Evolutionary conservation across 352 stramenopile species (phyloP), one percentile per base, ranked within the genome.

Genomic region (Phytophthora constricta): DNA sequence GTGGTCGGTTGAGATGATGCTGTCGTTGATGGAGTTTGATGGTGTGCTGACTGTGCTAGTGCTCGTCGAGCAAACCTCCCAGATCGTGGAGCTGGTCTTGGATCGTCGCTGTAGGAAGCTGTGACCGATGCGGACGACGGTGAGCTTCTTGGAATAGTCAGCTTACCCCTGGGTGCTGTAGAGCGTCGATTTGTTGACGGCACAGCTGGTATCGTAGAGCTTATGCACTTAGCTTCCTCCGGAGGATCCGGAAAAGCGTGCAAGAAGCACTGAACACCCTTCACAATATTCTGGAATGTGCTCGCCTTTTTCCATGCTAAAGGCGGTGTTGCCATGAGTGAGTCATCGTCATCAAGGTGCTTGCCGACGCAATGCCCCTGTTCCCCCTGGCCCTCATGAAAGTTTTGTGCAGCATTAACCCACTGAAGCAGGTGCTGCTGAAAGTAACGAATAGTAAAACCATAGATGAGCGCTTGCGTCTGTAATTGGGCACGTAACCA

Each of bases 251-350:
- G 86, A 48, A 89, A 94, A 27, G 78, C 71, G 26, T 81, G 64
- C 42, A 95, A 37, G 51, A 95, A 93, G 62, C 83, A 90, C 8
- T 85, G 82, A 31, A 95, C 70, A 27, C 86, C 86, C 53, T 91
- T 92, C 43, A 95, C 81, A 62, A 93, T 86, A 52, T 95, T 93
- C 59, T 93, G 83, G 41, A 88, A 84, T 3, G 80, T 82, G 25
- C 70, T 68, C 0, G 66, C 62, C 26, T 86, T 76, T 47, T 84
- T 79, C 42, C 73, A 74, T 47, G 60, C 14, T 48, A 68, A 22
- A 9, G 61, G 62, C 23, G 61, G 49, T 3, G 65, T 71, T 27
- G 51, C 25, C 19, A 65, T 54, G 25, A 71, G 39, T 14, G 58
- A 53, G 56, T 75, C 59, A 33, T 51, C 45, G 25, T 74, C 68